Evolutionary conservation across 805 yeast genomes (phyloP).

Genomic region (Metschnikowia continentalis): DNA sequence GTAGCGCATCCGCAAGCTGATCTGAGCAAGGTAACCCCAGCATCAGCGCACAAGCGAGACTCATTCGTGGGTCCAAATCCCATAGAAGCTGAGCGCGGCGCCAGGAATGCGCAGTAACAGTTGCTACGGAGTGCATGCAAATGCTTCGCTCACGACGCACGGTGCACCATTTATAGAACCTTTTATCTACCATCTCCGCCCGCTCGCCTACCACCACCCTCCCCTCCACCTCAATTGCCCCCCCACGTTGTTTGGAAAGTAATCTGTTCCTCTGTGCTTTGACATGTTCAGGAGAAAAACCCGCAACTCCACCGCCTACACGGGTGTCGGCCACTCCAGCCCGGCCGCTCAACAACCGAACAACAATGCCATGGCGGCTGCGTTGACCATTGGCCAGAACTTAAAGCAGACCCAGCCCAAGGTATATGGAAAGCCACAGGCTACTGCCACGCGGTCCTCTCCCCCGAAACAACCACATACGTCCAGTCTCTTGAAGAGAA

Average conservation of each 20-base stretch:
- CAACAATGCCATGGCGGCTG: constrained; percentile 42
- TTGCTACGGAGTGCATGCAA: constrained; percentile 2
- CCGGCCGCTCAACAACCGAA: constrained; percentile 33
- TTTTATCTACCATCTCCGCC: background rate
- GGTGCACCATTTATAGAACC: background rate
- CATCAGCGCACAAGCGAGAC: background rate
- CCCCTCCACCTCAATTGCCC: background rate
- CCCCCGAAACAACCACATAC: constrained; percentile 16
- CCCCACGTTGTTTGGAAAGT: too few relatives aligned
- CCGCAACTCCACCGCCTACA: constrained; percentile 33
- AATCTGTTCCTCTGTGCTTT: background rate
- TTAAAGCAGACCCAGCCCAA: constrained; percentile 20
- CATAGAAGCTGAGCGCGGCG: background rate
- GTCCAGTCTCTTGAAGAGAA: constrained; percentile 16
- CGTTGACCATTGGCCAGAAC: constrained; percentile 38
- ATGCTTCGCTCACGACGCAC: constrained; percentile 4
- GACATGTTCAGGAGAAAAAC: constrained; percentile 30
- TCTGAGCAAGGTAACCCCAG: too few relatives aligned
- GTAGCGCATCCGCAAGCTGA: too few relatives aligned
- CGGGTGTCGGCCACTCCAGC: constrained; percentile 39
- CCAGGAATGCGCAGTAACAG: constrained; percentile 3
- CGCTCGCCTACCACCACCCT: background rate
- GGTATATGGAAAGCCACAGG: constrained; percentile 9
- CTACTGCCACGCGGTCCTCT: constrained; percentile 9
- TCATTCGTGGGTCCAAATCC: background rate